phyloP scores from a whole-genome alignment of 495 filamentous ascomycete species.

The Aspergillus olivimuriae region DNA sequence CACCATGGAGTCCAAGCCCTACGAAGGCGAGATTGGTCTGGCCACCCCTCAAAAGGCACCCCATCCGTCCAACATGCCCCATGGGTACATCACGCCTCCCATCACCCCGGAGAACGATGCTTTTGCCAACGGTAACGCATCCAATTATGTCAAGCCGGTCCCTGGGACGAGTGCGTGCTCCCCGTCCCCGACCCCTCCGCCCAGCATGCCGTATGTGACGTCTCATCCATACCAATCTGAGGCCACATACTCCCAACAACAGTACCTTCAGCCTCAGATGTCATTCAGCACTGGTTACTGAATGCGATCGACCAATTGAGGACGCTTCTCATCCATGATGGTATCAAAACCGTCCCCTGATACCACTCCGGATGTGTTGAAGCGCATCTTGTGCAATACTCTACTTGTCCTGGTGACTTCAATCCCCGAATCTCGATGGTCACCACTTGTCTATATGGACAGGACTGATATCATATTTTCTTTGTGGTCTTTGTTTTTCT shows the following conservation, averaged over 20 bases:
- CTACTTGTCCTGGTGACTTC: slow-evolving; percentile 12
- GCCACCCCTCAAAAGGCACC: slow-evolving; percentile 83
- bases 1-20: slow-evolving; percentile 48
- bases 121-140: slow-evolving; percentile 36
- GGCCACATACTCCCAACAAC: slow-evolving; percentile 28
- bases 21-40: slow-evolving; percentile 45
- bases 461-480: slow-evolving; percentile 4
- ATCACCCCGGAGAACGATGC: slow-evolving; percentile 85
- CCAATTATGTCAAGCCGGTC: slow-evolving; percentile 21
- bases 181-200: slow-evolving; percentile 32
- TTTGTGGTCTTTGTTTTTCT: slow-evolving; percentile 13
- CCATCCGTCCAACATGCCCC: slow-evolving; percentile 53
- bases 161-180: slow-evolving; percentile 26
- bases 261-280: slow-evolving; percentile 35
- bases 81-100: slow-evolving; percentile 88
- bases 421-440: slow-evolving; percentile 11
- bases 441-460: slow-evolving; percentile 5
- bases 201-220: slow-evolving; percentile 35
- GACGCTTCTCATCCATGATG: slow-evolving; percentile 7
- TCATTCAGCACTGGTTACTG: slow-evolving; percentile 30
- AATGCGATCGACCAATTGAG: slow-evolving; percentile 5
- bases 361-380: slow-evolving; percentile 4
- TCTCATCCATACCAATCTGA: slow-evolving; percentile 36
- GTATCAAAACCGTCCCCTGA: slow-evolving; percentile 8
- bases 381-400: slow-evolving; percentile 12